phyloP scores from a whole-genome alignment of 169 alveolate genomes.

The Cryptosporidium parvum region DNA sequence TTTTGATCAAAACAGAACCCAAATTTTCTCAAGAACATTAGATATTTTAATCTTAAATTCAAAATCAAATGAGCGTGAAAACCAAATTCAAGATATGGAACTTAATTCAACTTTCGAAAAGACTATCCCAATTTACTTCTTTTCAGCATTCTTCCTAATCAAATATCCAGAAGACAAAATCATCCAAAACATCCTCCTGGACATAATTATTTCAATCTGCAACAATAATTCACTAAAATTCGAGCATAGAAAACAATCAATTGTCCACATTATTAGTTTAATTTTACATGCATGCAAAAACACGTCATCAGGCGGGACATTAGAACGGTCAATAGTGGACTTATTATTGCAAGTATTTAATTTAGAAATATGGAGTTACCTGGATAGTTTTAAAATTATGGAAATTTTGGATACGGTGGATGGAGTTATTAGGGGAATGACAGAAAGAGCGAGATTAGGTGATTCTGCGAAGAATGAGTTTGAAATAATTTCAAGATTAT shows the following conservation, averaged over 20 bases:
- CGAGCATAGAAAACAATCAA: background rate
- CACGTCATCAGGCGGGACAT: constrained; percentile 1
- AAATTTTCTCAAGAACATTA: background rate
- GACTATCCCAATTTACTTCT: constrained; percentile 20
- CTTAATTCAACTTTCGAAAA: background rate
- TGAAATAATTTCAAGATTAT: constrained; percentile 5
- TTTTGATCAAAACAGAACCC: background rate
- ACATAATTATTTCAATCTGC: constrained; percentile 19
- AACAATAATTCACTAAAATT: background rate
- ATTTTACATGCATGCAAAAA: constrained; percentile 29
- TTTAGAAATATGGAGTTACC: constrained; percentile 6
- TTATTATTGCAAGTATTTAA: constrained; percentile 16
- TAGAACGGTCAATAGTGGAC: constrained; percentile 5
- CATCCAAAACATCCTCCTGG: background rate
- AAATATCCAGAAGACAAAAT: background rate
- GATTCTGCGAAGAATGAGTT: background rate
- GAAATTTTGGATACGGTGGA: background rate
- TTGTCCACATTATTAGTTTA: constrained; percentile 34
- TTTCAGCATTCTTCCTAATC: constrained; percentile 7
- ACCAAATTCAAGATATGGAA: background rate
- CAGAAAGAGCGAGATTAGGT: background rate
- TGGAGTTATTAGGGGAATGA: background rate
- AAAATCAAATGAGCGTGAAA: background rate
- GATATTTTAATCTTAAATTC: constrained; percentile 1
- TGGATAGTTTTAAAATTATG: background rate